Base-by-base conservation (phyloP, 1,139 yeast species). In the Wickerhamomyces sp. region DNA sequence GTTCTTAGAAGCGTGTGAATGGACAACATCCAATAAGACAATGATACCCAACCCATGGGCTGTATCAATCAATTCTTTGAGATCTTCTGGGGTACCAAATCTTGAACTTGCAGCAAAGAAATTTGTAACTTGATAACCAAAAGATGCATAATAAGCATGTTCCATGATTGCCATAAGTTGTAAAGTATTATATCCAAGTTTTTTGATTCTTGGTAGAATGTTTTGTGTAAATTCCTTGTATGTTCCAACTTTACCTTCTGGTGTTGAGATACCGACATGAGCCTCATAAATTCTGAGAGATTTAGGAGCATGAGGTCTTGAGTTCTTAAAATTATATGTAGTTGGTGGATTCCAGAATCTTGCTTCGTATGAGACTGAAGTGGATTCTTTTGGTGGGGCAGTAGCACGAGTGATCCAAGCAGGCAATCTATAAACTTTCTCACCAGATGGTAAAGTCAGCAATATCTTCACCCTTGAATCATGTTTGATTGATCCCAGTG, bases 151-250 rank as follows among this genome's bases (percentile, higher is more conserved):
- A 65, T 93, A 93, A 1, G 99, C 98, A 64, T 93, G 99, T 65
- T 93, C 99, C 99, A 93, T 93, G 43, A 93, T 77, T 0, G 99
- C 97, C 99, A 93, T 93, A 60, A 93, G 74, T 66, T 93, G 99
- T 57, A 93, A 85, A 8, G 96, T 83, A 62, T 93, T 89, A 65
- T 93, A 93, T 27, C 97, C 98, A 52, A 91, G 73, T 52, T 82
- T 77, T 57, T 80, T 80, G 56, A 93, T 87, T 39, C 85, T 74
- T n/a, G 99, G 99, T 51, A 93, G 73, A 15, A 90, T 74, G 53
- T 87, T 81, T 40, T 70, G 55, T 26, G 96, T 86, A 63, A 93
- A 93, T 62, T 93, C 94, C 56, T 79, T 81, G 65, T 91, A 93
- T 13, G 91, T 69, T 2, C 96, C 96, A 42, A 93, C 71, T 50